Evolutionary conservation across 176 grass and related monocot species (phyloP).

Genomic region (Triticum timopheevii): DNA sequence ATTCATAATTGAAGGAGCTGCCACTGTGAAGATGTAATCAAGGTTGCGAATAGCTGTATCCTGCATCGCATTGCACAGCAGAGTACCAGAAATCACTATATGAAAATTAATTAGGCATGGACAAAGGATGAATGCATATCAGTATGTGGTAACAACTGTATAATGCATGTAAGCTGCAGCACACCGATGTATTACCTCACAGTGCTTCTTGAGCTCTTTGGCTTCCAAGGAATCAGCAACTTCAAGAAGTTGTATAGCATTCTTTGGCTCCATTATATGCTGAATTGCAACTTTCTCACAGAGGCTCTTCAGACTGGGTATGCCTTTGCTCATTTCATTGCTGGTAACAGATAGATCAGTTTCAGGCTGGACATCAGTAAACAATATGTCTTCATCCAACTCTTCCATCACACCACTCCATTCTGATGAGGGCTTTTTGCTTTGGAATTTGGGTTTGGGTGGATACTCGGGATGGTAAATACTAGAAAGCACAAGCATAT

Average conservation of each 20-base stretch:
- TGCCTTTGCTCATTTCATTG: conserved; percentile 24
- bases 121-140: conserved; percentile 14
- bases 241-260: conserved; percentile 90
- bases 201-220: conserved; percentile 81
- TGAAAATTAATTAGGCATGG: conserved; percentile 2
- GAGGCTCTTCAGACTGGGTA: conserved; percentile 80
- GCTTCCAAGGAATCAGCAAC: conserved; percentile 94
- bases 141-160: neutral
- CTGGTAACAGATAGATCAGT: conserved; percentile 33
- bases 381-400: conserved; percentile 68
- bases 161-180: conserved; percentile 8
- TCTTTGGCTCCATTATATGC: conserved; percentile 86
- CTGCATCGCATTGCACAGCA: conserved; percentile 46
- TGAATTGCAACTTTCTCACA: conserved; percentile 95
- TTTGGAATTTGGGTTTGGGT: conserved; percentile 44
- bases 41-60: conserved; percentile 91
- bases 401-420: conserved; percentile 59
- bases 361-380: conserved; percentile 48
- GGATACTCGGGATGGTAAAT: conserved; percentile 86
- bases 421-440: conserved; percentile 32
- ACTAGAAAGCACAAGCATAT: conserved; percentile 81
- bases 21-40: conserved; percentile 90
- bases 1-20: conserved; percentile 67
- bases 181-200: conserved; percentile 60
- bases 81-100: conserved; percentile 15